Evolutionary conservation across 208 protist species (phyloP), one percentile per base, ranked within the genome.

Genomic region (Trypanosoma grayi): DNA sequence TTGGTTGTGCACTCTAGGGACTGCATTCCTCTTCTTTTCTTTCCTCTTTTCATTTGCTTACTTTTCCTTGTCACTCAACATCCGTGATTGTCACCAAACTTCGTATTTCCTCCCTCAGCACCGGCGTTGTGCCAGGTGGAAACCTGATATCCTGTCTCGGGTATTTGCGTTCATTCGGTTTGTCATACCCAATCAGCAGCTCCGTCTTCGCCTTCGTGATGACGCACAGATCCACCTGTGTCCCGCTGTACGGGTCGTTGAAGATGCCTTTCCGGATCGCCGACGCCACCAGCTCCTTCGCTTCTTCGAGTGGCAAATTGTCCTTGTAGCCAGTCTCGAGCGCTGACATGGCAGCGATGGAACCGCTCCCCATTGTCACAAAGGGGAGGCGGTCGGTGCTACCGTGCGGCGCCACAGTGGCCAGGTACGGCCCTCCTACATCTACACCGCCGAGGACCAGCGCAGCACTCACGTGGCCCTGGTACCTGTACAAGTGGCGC

Each of bases 331-430:
- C 68, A 2, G 85, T 60, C 79, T 99, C 99, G 69, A 99, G 94
- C 27, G 98, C 85, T 16, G 96, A 89, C 96, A 99, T 99, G 36
- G 99, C 99, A 4, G 98, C 98, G 22, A 99, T 90, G 59, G 95
- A 99, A 56, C 99, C 99, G 60, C 97, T 99, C 46, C 99, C 99
- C 98, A 99, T 99, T 7, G 99, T 99, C 43, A 99, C 96, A 74
- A 97, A 99, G 4, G 98, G 98, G 40, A 99, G 90, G 30, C 90
- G 90, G 69, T 99, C 94, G 0, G 94, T 98, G 57, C 87, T 98
- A 50, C 99, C 99, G 77, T 99, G 97, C 41, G 98, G 97, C 24
- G 98, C 93, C 37, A 99, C 96, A 16, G 94, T 98, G 52, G 97
- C 97, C 18, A 99, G 73, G 54, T 92, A 92, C 2, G 98, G 90